Conservation (phyloP, 805 yeast genomes). For the Gaillardinia entomophila region DNA sequence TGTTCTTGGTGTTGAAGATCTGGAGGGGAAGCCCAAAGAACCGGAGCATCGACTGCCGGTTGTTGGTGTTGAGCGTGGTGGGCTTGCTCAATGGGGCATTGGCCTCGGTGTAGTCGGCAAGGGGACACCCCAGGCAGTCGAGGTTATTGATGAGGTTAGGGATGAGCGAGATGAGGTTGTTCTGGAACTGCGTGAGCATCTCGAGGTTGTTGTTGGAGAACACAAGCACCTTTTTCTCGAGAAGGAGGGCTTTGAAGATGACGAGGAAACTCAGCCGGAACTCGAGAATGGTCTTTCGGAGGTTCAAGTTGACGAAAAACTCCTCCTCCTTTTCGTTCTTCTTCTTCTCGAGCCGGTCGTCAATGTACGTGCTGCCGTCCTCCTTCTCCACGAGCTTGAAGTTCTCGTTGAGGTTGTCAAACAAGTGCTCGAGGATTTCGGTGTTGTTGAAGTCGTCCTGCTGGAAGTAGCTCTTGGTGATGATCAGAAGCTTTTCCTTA, state of each 20-base stretch:
- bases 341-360: conserved; percentile 9
- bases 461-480: conserved; percentile 78
- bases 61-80: conserved; percentile 67
- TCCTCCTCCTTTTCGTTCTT: conserved; percentile 30
- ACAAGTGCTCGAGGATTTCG: conserved; percentile 60
- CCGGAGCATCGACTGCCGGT: conserved; percentile 66
- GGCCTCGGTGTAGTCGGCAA: conserved; percentile 47
- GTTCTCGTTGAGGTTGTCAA: conserved; percentile 50
- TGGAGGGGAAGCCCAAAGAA: conserved; percentile 88
- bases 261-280: conserved; percentile 57
- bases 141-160: conserved; percentile 74
- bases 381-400: conserved; percentile 19
- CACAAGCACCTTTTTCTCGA: conserved; percentile 70
- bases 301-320: conserved; percentile 58
- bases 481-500: conserved; percentile 83
- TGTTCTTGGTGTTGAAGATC: conserved; percentile 73
- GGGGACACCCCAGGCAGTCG: conserved; percentile 76
- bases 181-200: conserved; percentile 73
- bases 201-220: conserved; percentile 76
- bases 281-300: conserved; percentile 56
- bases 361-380: conserved; percentile 3
- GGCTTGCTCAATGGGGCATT: conserved; percentile 50
- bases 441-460: conserved; percentile 75
- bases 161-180: conserved; percentile 73
- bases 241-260: conserved; percentile 68